phyloP scores from a whole-genome alignment of 192 early-diverging fungal genomes.

The Physocladia obscura region DNA sequence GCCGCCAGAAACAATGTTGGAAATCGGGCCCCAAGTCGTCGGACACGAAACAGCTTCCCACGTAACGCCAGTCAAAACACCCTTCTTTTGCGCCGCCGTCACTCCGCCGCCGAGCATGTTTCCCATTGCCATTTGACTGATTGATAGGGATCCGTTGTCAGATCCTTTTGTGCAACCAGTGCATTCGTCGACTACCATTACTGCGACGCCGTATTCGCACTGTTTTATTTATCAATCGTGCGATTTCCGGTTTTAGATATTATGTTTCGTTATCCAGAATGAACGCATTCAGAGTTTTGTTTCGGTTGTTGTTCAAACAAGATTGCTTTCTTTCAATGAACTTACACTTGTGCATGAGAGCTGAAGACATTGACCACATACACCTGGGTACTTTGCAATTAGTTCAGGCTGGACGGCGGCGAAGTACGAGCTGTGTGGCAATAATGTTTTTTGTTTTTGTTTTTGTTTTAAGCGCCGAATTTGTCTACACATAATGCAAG shows the following conservation, averaged over 20 bases:
- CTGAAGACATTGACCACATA: conserved; percentile 11
- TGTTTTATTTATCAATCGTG: too few species aligned
- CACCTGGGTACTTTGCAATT: not conserved
- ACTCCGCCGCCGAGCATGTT: conserved; percentile 1
- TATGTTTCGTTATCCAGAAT: too few species aligned
- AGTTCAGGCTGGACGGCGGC: not conserved
- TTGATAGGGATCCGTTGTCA: not conserved
- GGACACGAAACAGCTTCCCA: conserved; percentile 12
- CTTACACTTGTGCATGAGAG: conserved; percentile 4
- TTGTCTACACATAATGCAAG: too few species aligned
- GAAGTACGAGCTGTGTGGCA: conserved; percentile 23
- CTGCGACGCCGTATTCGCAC: not conserved
- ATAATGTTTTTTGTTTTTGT: not conserved
- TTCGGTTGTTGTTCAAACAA: not conserved
- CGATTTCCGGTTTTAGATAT: too few species aligned
- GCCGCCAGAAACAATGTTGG: not conserved
- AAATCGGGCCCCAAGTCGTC: not conserved
- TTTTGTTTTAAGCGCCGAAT: too few species aligned
- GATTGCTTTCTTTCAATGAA: not conserved
- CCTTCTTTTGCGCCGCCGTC: not conserved
- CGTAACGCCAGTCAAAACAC: not conserved
- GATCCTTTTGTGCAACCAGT: not conserved
- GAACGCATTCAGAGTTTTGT: too few species aligned
- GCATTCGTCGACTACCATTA: conserved; percentile 8
- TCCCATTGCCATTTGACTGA: conserved; percentile 7